Percentiles rank a stretch among this genome's conserved stretches.
Evolutionary conservation across 1,139 yeast species (phyloP).

Genomic region (Diutina ranongensis): DNA sequence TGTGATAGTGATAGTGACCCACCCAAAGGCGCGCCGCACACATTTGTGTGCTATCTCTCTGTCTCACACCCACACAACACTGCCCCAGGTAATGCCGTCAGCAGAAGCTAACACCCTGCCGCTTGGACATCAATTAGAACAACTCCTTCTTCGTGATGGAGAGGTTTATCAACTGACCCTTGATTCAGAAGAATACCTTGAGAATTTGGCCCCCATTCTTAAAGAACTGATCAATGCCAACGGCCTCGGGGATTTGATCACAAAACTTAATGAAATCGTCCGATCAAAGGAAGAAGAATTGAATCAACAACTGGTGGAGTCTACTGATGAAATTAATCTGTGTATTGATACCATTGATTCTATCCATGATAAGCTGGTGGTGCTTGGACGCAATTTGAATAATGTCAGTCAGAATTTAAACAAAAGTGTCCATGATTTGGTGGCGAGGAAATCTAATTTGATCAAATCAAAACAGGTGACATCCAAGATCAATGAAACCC

Average conservation of each 20-base stretch:
- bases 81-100: background rate
- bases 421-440: conserved; percentile 52
- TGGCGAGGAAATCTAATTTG: conserved; percentile 43
- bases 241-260: conserved; percentile 45
- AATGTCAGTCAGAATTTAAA: conserved; percentile 38
- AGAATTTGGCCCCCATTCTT: conserved; percentile 71
- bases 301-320: conserved; percentile 46
- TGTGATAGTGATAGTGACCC: background rate
- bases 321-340: conserved; percentile 46
- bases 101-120: background rate
- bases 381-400: conserved; percentile 16
- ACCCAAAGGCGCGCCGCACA: background rate
- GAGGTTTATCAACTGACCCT: conserved; percentile 38
- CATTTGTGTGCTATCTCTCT: background rate
- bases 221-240: conserved; percentile 50
- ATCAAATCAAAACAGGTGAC: conserved; percentile 48
- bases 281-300: conserved; percentile 53
- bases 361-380: conserved; percentile 43
- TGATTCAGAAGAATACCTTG: conserved; percentile 61
- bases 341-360: conserved; percentile 45
- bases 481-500: conserved; percentile 52
- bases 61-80: background rate
- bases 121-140: conserved; percentile 20
- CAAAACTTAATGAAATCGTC: conserved; percentile 45
- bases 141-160: conserved; percentile 30